These are phyloP conservation scores for Pleurotus citrinopileatus DNA, from an alignment of 768 basidiomycete species.

Conservation along the genomic window DNA sequence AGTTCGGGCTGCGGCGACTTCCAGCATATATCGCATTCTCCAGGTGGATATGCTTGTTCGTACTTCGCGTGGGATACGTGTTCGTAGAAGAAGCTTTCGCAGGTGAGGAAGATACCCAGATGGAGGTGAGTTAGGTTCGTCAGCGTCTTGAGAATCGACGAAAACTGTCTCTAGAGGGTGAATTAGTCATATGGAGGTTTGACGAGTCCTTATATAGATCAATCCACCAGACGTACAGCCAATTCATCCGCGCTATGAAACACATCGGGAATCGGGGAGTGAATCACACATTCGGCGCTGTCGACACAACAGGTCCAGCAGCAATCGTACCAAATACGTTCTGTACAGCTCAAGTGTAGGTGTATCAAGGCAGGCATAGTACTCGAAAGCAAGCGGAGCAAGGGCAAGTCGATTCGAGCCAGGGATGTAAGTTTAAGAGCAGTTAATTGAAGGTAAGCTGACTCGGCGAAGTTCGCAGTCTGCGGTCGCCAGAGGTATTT, in stretches of 20 bases:
- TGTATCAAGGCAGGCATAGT: constrained; percentile 42
- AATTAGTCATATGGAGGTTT: neutral
- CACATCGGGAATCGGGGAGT: constrained; percentile 62
- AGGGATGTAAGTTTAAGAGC: constrained; percentile 49
- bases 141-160: constrained; percentile 42
- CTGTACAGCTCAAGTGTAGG: constrained; percentile 58
- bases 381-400: constrained; percentile 45
- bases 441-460: constrained; percentile 34
- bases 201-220: no score
- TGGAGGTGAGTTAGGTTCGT: constrained; percentile 46
- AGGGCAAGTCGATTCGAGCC: constrained; percentile 50
- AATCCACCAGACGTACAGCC: constrained; percentile 42
- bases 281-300: constrained; percentile 45
- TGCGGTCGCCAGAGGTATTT: constrained; percentile 21
- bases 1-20: neutral
- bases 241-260: constrained; percentile 40
- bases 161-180: constrained; percentile 36
- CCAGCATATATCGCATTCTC: constrained; percentile 34
- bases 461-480: constrained; percentile 11
- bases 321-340: constrained; percentile 53
- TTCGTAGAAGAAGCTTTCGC: constrained; percentile 42
- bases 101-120: constrained; percentile 64
- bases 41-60: constrained; percentile 25
- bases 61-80: constrained; percentile 40
- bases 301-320: constrained; percentile 69